These are phyloP conservation scores for Kappamyces sp. DNA, from an alignment of 192 early-diverging fungal species.

Conservation along the genomic window DNA sequence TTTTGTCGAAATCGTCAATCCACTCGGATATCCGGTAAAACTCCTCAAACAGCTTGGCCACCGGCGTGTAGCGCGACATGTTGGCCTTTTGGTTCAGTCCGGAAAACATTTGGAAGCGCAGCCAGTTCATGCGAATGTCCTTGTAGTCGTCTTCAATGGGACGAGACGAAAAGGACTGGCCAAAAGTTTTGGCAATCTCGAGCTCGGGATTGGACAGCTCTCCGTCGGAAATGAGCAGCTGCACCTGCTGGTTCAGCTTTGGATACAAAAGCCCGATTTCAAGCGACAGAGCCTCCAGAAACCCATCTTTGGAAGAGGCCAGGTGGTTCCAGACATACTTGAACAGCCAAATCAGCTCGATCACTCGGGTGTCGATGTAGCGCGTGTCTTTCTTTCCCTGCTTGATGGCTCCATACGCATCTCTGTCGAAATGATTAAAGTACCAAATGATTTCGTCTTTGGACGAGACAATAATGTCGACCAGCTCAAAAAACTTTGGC, in stretches of 20 bases:
- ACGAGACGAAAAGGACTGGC: too few relatives aligned
- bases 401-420: conserved; percentile 1
- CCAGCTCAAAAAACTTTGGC: background rate
- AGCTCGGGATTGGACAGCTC: too few relatives aligned
- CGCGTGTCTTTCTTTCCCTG: conserved; percentile 20
- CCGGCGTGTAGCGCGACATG: conserved; percentile 9
- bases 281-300: background rate
- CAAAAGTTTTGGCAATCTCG: too few relatives aligned
- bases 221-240: background rate
- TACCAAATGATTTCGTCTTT: conserved; percentile 32
- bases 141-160: background rate
- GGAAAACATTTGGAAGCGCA: conserved; percentile 22
- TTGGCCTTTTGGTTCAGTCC: conserved; percentile 11
- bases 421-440: conserved; percentile 30
- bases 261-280: background rate
- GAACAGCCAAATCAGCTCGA: conserved; percentile 27
- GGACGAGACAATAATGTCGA: conserved; percentile 15
- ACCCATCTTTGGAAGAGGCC: background rate
- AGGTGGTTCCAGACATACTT: conserved; percentile 14
- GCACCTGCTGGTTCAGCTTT: background rate
- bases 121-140: conserved; percentile 27
- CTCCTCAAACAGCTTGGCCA: conserved; percentile 20
- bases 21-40: conserved; percentile 19
- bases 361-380: conserved; percentile 17
- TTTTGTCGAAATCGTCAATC: conserved; percentile 22